These are phyloP conservation scores for Beauveria australis DNA, from an alignment of 2,329 filamentous ascomycete genomes.

Conservation along the genomic window DNA sequence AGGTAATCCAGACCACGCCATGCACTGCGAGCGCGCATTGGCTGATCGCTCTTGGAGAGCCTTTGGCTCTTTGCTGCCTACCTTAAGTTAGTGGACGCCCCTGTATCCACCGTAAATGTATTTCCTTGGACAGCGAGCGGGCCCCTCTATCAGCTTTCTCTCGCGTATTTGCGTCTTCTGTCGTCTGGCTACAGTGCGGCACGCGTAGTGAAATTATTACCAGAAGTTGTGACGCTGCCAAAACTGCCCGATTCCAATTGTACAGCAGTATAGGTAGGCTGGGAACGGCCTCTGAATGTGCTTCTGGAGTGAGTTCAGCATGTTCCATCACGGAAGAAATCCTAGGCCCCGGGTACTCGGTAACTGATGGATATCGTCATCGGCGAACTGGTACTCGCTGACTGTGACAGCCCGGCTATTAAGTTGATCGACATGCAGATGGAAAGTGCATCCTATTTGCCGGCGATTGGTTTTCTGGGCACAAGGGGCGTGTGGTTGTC, in stretches of 20 bases:
- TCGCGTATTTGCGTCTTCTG: not conserved
- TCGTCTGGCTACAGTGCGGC: not conserved
- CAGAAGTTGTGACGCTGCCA: no score
- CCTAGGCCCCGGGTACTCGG: not conserved
- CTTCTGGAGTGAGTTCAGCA: not conserved
- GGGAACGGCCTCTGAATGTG: not conserved
- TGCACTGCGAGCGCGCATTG: not conserved
- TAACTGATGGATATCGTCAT: not conserved
- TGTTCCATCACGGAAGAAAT: not conserved
- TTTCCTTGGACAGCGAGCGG: conserved; percentile 1
- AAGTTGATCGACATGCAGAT: not conserved
- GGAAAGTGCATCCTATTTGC: not conserved
- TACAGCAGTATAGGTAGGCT: not conserved
- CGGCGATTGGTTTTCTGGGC: no score
- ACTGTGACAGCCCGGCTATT: not conserved
- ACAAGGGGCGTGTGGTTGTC: no score
- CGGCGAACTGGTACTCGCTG: not conserved
- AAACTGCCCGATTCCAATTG: not conserved
- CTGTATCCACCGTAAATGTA: not conserved
- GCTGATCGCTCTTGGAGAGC: not conserved
- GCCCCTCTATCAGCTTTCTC: not conserved
- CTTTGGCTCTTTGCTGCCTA: not conserved
- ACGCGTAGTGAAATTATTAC: not conserved
- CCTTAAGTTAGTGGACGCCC: not conserved
- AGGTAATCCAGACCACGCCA: no score